phyloP scores from a whole-genome alignment of 805 yeast species.

The Candida yuanshanica region DNA sequence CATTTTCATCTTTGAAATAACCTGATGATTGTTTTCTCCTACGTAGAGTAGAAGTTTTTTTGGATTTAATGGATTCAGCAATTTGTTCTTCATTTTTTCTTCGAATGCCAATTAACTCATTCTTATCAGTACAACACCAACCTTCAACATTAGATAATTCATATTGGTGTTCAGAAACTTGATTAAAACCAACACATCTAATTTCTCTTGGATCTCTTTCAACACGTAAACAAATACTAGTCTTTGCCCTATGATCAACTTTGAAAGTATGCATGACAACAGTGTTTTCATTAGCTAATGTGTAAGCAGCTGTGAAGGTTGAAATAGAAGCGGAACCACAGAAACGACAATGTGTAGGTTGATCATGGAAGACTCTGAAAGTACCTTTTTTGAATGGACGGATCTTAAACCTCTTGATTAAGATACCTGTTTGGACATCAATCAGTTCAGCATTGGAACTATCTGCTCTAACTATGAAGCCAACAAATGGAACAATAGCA shows the following conservation, averaged over 20 bases:
- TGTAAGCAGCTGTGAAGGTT: slow-evolving; percentile 68
- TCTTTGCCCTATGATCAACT: slow-evolving; percentile 69
- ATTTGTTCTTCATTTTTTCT: slow-evolving; percentile 33
- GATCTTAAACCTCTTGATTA: slow-evolving; percentile 55
- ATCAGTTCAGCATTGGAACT: slow-evolving; percentile 56
- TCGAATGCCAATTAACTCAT: slow-evolving; percentile 65
- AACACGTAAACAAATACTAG: slow-evolving; percentile 76
- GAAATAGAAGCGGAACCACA: slow-evolving; percentile 85
- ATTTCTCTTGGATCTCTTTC: slow-evolving; percentile 92
- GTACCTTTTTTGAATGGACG: slow-evolving; percentile 52
- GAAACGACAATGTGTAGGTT: slow-evolving; percentile 83
- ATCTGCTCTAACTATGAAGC: slow-evolving; percentile 61
- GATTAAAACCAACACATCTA: slow-evolving; percentile 80
- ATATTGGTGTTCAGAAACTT: slow-evolving; percentile 63
- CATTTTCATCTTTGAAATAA: slow-evolving; percentile 14
- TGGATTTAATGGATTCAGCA: slow-evolving; percentile 12
- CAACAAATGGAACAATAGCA: slow-evolving; percentile 62
- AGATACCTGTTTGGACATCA: slow-evolving; percentile 74
- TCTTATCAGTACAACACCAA: slow-evolving; percentile 77
- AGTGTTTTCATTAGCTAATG: slow-evolving; percentile 48
- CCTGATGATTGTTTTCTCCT: slow-evolving; percentile 9
- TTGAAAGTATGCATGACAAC: slow-evolving; percentile 69
- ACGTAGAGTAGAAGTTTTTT: slow-evolving; percentile 13
- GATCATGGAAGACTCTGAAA: slow-evolving; percentile 70
- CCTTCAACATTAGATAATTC: slow-evolving; percentile 64